These are phyloP conservation scores for Candida gigantensis DNA, from an alignment of 1,139 yeast species.

Conservation along the genomic window DNA sequence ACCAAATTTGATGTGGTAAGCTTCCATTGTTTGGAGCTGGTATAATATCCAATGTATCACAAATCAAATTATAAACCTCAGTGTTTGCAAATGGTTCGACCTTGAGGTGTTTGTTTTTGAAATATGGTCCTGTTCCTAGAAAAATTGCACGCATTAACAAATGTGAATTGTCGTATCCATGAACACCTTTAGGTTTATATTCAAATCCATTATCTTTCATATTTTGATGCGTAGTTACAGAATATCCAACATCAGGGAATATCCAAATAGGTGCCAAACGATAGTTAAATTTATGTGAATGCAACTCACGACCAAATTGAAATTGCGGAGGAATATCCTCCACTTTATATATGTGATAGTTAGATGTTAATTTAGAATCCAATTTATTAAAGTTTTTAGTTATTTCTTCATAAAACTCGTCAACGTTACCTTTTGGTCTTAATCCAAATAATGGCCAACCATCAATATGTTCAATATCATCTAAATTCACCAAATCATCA, in stretches of 20 bases:
- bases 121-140: conserved; percentile 80
- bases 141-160: conserved; percentile 82
- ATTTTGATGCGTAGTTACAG: conserved; percentile 63
- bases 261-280: conserved; percentile 86
- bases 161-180: conserved; percentile 80
- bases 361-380: conserved; percentile 18
- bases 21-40: conserved; percentile 69
- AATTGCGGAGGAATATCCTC: conserved; percentile 66
- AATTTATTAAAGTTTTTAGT: conserved; percentile 23
- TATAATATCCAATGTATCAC: conserved; percentile 60
- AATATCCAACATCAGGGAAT: conserved; percentile 79
- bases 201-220: conserved; percentile 50
- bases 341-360: conserved; percentile 47
- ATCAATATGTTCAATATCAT: conserved; percentile 60
- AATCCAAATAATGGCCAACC: conserved; percentile 93
- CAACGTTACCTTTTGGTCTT: conserved; percentile 50
- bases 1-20: conserved; percentile 21
- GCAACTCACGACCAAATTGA: conserved; percentile 59
- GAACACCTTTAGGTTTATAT: conserved; percentile 73
- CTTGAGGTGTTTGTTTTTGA: conserved; percentile 34
- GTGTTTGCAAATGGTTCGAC: conserved; percentile 69
- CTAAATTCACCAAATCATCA: conserved; percentile 64
- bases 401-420: conserved; percentile 23
- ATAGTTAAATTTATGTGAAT: conserved; percentile 47
- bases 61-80: conserved; percentile 72